Conservation (phyloP, 2,329 filamentous ascomycete species). For the Domatiomyces globalis region DNA sequence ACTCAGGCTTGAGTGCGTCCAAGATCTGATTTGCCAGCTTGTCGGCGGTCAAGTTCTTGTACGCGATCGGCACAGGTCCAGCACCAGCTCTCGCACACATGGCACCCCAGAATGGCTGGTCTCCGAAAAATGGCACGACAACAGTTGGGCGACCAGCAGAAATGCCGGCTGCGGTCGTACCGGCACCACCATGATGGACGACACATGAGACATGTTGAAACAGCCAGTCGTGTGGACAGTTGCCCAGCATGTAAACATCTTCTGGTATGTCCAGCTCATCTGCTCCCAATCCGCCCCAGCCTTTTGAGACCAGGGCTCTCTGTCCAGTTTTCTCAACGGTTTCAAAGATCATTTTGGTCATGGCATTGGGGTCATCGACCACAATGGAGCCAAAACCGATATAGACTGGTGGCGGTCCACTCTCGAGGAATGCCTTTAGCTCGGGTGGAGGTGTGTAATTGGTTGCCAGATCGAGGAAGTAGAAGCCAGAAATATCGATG, state of each 20-base stretch:
- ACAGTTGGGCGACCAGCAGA: constrained; percentile 67
- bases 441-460: constrained; percentile 52
- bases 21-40: constrained; percentile 51
- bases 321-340: constrained; percentile 51
- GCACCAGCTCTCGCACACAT: constrained; percentile 61
- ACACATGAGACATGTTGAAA: constrained; percentile 69
- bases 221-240: constrained; percentile 77
- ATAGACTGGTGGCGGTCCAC: constrained; percentile 59
- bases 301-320: constrained; percentile 67
- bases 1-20: constrained; percentile 45
- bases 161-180: constrained; percentile 77
- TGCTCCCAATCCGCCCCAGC: constrained; percentile 71
- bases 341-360: constrained; percentile 58
- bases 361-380: constrained; percentile 55
- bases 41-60: constrained; percentile 51
- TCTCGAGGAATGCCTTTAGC: constrained; percentile 50
- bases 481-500: constrained; percentile 62
- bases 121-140: constrained; percentile 73
- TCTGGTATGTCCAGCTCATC: constrained; percentile 55
- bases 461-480: constrained; percentile 53
- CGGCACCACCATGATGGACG: constrained; percentile 75
- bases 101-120: constrained; percentile 68
- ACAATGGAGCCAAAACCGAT: constrained; percentile 75
- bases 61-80: constrained; percentile 54
- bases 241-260: constrained; percentile 67